Evolutionary conservation across 345 rosid genomes (phyloP).

Genomic region (Camelina sativa): DNA sequence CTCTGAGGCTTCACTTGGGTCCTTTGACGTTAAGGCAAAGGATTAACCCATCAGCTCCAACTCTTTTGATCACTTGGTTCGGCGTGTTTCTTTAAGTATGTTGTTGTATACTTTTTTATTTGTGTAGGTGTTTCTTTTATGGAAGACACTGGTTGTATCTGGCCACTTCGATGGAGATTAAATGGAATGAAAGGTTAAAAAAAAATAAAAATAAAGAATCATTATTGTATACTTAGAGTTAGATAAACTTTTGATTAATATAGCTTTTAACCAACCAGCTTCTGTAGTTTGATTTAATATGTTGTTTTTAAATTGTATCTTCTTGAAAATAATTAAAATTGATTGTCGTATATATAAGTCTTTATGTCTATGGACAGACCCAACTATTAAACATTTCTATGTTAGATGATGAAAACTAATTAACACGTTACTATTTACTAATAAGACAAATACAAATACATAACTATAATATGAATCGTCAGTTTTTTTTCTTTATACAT

Average conservation of each 20-base stretch:
- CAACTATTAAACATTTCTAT: neutral
- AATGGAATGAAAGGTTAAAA: neutral
- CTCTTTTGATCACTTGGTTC: too few relatives aligned
- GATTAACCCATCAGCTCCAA: too few relatives aligned
- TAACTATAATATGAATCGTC: conserved; percentile 1
- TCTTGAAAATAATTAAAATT: too few relatives aligned
- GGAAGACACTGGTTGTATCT: too few relatives aligned
- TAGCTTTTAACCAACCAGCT: neutral
- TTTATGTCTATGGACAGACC: neutral
- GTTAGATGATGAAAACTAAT: neutral
- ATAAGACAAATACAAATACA: conserved; percentile 12
- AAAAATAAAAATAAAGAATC: too few relatives aligned
- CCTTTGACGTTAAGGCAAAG: too few relatives aligned
- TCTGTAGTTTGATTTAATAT: neutral
- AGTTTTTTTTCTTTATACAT: conserved; percentile 10
- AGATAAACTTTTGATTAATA: neutral
- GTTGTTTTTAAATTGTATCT: neutral
- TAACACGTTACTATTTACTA: conserved; percentile 3
- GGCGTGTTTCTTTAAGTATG: too few relatives aligned
- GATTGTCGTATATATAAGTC: neutral
- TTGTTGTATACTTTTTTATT: too few relatives aligned
- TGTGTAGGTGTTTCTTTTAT: too few relatives aligned
- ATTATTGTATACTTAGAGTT: neutral
- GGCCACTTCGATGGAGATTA: too few relatives aligned
- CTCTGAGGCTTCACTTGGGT: too few relatives aligned